Evolutionary conservation across 495 filamentous ascomycete species (phyloP).

Genomic region (Hypoxylon intermedium): DNA sequence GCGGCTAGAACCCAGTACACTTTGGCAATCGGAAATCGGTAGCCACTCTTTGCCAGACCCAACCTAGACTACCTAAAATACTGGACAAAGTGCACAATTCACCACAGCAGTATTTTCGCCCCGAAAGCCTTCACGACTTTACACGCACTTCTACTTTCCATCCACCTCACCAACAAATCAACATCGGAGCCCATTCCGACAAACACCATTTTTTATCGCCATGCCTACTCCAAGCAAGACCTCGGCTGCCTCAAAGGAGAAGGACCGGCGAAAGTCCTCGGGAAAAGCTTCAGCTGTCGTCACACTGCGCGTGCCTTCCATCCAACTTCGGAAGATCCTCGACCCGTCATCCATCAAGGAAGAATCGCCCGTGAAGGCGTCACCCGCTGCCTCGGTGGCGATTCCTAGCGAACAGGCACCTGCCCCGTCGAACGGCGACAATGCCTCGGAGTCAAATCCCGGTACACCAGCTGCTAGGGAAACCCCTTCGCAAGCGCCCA

Average conservation of each 20-base stretch:
- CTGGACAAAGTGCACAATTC: constrained; percentile 39
- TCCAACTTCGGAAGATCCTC: constrained; percentile 53
- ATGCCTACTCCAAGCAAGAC: constrained; percentile 54
- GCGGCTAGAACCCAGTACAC: no score
- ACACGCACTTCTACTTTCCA: constrained; percentile 18
- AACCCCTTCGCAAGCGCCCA: constrained; percentile 52
- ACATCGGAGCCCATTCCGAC: constrained; percentile 8
- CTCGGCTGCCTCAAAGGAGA: constrained; percentile 52
- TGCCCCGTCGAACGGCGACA: constrained; percentile 48
- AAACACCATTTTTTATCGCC: constrained; percentile 22
- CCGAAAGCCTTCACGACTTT: constrained; percentile 17
- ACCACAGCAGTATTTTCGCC: constrained; percentile 17
- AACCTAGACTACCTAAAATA: constrained; percentile 30
- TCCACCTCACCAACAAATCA: constrained; percentile 15
- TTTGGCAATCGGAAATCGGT: no score
- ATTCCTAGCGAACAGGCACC: constrained; percentile 28
- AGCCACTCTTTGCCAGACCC: constrained; percentile 36
- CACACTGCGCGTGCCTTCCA: constrained; percentile 48
- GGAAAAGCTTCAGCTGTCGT: constrained; percentile 43
- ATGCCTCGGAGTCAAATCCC: constrained; percentile 56
- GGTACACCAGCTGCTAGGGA: constrained; percentile 52
- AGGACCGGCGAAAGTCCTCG: constrained; percentile 56
- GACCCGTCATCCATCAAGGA: constrained; percentile 52
- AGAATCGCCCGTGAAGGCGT: constrained; percentile 49
- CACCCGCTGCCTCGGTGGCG: constrained; percentile 30